Conservation (phyloP, 2,329 filamentous ascomycete genomes). For the Monosporascus sp. region DNA sequence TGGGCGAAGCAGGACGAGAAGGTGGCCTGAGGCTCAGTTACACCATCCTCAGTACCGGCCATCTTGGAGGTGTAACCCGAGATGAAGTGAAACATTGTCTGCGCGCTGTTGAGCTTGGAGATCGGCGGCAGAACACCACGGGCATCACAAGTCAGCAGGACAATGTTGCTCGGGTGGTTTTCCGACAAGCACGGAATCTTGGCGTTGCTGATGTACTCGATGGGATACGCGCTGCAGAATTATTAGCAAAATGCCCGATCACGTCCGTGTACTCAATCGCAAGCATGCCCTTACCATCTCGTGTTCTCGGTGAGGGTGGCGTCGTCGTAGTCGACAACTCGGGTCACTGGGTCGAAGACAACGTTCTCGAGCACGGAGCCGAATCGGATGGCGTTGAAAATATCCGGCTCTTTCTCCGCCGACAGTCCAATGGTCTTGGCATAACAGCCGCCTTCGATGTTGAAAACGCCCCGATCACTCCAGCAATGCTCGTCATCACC, state of each 20-base stretch:
- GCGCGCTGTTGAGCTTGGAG: conserved; percentile 87
- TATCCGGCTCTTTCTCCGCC: conserved; percentile 98
- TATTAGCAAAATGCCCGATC: too few species aligned
- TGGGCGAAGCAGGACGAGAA: conserved; percentile 99
- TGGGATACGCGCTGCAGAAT: conserved; percentile 71
- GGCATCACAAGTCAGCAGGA: conserved; percentile 95
- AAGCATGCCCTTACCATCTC: conserved; percentile 51
- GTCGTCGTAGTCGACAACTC: conserved; percentile 94
- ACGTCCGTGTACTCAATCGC: too few species aligned
- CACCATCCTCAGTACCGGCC: conserved; percentile 95
- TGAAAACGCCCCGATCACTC: conserved; percentile 95
- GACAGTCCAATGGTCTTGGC: conserved; percentile 98
- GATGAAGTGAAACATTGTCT: conserved; percentile 99
- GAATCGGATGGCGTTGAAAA: conserved; percentile 91
- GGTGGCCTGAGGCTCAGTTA: conserved; percentile 95
- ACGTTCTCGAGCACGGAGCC: conserved; percentile 98
- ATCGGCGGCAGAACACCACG: conserved; percentile 96
- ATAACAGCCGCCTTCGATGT: conserved; percentile 99
- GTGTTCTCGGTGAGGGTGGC: conserved; percentile 96
- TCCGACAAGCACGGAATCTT: conserved; percentile 92
- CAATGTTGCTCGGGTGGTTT: conserved; percentile 92
- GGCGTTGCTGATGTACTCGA: conserved; percentile 98
- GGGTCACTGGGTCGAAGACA: conserved; percentile 87
- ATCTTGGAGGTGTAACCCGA: conserved; percentile 99
- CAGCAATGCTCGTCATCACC: conserved; percentile 99